Evolutionary conservation across 228 moss, liverwort and hornwort species (phyloP).

Genomic region (Sphagnum magellanicum): DNA sequence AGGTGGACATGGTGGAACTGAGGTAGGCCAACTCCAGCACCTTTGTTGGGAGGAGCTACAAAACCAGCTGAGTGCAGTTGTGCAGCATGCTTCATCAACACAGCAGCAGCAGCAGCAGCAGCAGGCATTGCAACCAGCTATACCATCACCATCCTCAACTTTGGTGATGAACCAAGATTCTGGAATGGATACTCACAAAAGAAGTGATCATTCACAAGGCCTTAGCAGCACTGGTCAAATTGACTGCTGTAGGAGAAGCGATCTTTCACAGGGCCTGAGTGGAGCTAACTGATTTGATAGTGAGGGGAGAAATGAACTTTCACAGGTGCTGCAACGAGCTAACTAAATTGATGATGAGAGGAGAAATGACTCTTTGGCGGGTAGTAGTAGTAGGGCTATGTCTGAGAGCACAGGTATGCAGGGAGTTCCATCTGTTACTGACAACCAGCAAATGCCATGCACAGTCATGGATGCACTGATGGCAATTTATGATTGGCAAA

Average conservation of each 20-base stretch:
- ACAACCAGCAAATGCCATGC: constrained; percentile 43
- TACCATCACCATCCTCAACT: constrained; percentile 45
- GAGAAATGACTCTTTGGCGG: constrained; percentile 11
- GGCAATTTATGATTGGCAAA: constrained; percentile 59
- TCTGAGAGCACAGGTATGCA: constrained; percentile 30
- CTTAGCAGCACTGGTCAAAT: too few species aligned
- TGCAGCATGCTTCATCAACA: constrained; percentile 42
- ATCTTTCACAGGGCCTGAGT: constrained; percentile 17
- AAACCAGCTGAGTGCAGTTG: constrained; percentile 49
- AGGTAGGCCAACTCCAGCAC: constrained; percentile 51
- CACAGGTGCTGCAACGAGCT: constrained; percentile 11
- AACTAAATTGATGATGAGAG: not conserved
- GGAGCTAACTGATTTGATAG: constrained; percentile 17
- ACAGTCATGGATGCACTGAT: constrained; percentile 53
- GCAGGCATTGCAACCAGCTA: constrained; percentile 27
- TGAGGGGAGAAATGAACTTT: constrained; percentile 28
- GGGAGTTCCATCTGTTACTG: constrained; percentile 20
- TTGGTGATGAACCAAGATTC: too few species aligned
- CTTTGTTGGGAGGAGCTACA: constrained; percentile 60
- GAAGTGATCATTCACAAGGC: constrained; percentile 20
- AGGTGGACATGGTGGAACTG: constrained; percentile 55
- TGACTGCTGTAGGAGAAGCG: not conserved
- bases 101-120: constrained; percentile 19
- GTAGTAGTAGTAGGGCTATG: constrained; percentile 29
- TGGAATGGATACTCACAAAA: constrained; percentile 21